Evolutionary conservation across 768 basidiomycete genomes (phyloP).

Genomic region (Phanerodontia chrysosporium): DNA sequence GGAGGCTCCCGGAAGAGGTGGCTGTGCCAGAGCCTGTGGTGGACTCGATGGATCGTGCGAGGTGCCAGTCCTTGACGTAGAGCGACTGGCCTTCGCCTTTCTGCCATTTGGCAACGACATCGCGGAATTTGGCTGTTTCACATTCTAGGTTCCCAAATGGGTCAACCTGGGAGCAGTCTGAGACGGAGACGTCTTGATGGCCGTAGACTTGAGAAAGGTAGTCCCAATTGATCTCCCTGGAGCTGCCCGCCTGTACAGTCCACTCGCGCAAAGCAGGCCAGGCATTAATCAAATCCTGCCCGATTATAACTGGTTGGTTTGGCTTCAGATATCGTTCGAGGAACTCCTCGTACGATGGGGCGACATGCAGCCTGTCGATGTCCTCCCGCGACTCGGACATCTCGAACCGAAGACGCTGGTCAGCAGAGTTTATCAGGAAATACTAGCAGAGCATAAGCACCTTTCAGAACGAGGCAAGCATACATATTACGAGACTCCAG

Average conservation of each 20-base stretch:
- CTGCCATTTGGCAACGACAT: constrained; percentile 21
- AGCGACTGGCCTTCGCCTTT: constrained; percentile 14
- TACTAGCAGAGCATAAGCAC: too few species aligned
- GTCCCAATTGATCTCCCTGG: constrained; percentile 16
- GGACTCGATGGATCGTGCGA: constrained; percentile 16
- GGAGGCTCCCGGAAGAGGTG: neutral
- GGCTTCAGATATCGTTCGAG: constrained; percentile 17
- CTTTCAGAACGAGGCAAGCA: too few species aligned
- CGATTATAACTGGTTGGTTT: constrained; percentile 23
- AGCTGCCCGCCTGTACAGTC: neutral
- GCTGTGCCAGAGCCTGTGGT: neutral
- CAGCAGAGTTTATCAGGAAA: too few species aligned
- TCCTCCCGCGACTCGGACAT: too few species aligned
- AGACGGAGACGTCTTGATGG: constrained; percentile 17
- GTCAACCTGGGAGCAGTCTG: constrained; percentile 22
- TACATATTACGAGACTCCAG: too few species aligned
- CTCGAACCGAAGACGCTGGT: too few species aligned
- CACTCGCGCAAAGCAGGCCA: constrained; percentile 20
- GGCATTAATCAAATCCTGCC: constrained; percentile 12
- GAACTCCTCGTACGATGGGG: constrained; percentile 17
- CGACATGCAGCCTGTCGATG: neutral
- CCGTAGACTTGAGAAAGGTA: constrained; percentile 18
- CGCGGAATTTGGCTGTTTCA: constrained; percentile 13
- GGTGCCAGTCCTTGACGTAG: constrained; percentile 29
- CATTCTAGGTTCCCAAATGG: constrained; percentile 23